phyloP scores from a whole-genome alignment of 1,139 yeast species.

The Blastobotrys apis region DNA sequence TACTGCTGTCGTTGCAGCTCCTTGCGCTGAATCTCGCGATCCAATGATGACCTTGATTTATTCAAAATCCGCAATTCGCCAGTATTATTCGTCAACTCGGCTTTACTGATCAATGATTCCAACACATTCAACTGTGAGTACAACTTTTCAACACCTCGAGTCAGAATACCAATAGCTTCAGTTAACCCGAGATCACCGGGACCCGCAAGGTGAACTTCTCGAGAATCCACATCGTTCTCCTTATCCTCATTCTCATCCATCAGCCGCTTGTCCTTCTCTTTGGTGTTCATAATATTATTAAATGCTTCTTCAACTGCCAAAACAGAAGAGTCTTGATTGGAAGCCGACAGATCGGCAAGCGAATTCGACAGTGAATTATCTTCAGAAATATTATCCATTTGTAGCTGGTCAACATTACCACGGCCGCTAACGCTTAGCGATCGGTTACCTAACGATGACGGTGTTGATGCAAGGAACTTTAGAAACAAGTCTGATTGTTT shows the following conservation, averaged over 20 bases:
- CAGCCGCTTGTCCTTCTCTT: neutral
- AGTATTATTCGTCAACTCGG: slow-evolving; percentile 73
- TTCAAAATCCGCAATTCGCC: slow-evolving; percentile 62
- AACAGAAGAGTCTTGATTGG: slow-evolving; percentile 14
- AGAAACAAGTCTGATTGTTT: slow-evolving; percentile 48
- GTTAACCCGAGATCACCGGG: slow-evolving; percentile 66
- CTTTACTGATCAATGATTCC: slow-evolving; percentile 66
- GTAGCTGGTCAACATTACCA: slow-evolving; percentile 26
- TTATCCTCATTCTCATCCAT: slow-evolving; percentile 13
- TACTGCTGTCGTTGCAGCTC: slow-evolving; percentile 77
- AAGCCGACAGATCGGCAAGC: neutral
- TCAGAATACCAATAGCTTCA: slow-evolving; percentile 57
- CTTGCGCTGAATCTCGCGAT: slow-evolving; percentile 64
- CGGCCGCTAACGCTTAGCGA: slow-evolving; percentile 2
- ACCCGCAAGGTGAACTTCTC: slow-evolving; percentile 46
- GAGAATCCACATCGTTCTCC: slow-evolving; percentile 9
- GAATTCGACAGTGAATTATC: no score
- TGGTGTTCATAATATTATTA: slow-evolving; percentile 51
- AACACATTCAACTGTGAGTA: slow-evolving; percentile 60
- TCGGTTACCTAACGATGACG: slow-evolving; percentile 16
- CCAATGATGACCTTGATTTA: slow-evolving; percentile 62
- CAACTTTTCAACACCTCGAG: slow-evolving; percentile 56
- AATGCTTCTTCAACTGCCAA: slow-evolving; percentile 68
- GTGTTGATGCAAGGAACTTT: slow-evolving; percentile 43
- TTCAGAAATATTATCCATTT: slow-evolving; percentile 23